Evolutionary conservation across 2,329 filamentous ascomycete species (phyloP).

Genomic region (Fusarium aywerte): DNA sequence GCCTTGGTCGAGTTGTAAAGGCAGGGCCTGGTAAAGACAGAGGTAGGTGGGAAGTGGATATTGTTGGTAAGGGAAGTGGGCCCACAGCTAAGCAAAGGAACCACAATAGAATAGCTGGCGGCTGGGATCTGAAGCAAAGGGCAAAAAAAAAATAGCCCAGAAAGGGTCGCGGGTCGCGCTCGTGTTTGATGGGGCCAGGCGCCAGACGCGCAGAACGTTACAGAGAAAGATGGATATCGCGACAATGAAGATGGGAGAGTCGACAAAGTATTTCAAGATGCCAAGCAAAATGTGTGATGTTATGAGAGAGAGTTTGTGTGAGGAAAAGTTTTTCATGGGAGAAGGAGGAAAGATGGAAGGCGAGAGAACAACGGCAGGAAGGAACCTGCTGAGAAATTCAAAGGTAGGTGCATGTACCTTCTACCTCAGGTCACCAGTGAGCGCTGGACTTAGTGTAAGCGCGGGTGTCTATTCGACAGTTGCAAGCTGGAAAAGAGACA

Average conservation of each 20-base stretch:
- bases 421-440: conserved; percentile 23
- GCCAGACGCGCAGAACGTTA: conserved; percentile 45
- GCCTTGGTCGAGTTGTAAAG: conserved; percentile 24
- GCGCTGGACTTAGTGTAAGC: conserved; percentile 28
- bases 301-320: conserved; percentile 32
- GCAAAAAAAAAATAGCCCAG: conserved; percentile 41
- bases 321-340: conserved; percentile 38
- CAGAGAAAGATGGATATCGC: conserved; percentile 32
- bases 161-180: conserved; percentile 43
- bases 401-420: conserved; percentile 28
- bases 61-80: conserved; percentile 44
- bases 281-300: conserved; percentile 35
- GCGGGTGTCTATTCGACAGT: conserved; percentile 31
- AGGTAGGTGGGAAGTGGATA: conserved; percentile 44
- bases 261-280: conserved; percentile 9
- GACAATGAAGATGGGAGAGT: conserved; percentile 19
- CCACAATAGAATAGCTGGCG: conserved; percentile 45
- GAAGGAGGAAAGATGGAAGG: conserved; percentile 40
- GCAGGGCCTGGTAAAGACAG: conserved; percentile 10
- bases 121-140: conserved; percentile 46
- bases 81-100: conserved; percentile 43
- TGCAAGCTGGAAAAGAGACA: conserved; percentile 39
- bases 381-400: conserved; percentile 16
- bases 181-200: conserved; percentile 47
- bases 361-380: conserved; percentile 38